Percentiles rank a stretch among this genome's conserved stretches.
Conservation (phyloP, 1,139 yeast species). For the Debaryomycetaceae sp. region DNA sequence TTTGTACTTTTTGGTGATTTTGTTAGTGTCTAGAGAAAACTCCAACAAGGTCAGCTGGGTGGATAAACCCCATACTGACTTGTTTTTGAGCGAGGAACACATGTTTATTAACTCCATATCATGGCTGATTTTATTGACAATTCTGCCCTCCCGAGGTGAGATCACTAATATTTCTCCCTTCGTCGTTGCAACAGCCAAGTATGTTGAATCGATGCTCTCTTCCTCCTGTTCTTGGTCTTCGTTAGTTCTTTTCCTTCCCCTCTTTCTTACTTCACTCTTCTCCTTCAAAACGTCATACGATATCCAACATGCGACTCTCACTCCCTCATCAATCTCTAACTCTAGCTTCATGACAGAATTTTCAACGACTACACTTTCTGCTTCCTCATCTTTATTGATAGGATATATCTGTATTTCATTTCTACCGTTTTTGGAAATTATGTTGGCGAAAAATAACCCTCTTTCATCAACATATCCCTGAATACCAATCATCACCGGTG, state of each 20-base stretch:
- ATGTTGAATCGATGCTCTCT: neutral
- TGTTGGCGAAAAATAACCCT: conserved; percentile 25
- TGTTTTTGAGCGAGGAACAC: conserved; percentile 10
- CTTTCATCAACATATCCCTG: conserved; percentile 15
- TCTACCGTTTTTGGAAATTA: conserved; percentile 29
- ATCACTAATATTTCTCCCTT: conserved; percentile 38
- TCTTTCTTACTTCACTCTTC: neutral
- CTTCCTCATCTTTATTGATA: conserved; percentile 7
- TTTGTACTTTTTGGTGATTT: conserved; percentile 13
- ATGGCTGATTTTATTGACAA: conserved; percentile 27
- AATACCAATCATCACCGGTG: conserved; percentile 5
- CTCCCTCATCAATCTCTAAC: conserved; percentile 17
- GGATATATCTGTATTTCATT: conserved; percentile 34
- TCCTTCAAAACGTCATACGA: neutral
- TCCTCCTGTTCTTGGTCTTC: conserved; percentile 6
- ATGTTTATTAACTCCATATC: conserved; percentile 20
- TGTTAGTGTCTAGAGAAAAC: conserved; percentile 14
- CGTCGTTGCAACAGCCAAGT: conserved; percentile 28
- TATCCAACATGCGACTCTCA: conserved; percentile 25
- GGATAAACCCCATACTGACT: conserved; percentile 19
- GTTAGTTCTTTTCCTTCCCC: conserved; percentile 11
- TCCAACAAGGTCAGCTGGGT: conserved; percentile 11
- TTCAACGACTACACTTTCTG: conserved; percentile 3
- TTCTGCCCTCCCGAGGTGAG: conserved; percentile 37
- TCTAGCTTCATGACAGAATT: conserved; percentile 10